Base-by-base conservation (phyloP, 1,139 yeast genomes). In the Suhomyces maxii region DNA sequence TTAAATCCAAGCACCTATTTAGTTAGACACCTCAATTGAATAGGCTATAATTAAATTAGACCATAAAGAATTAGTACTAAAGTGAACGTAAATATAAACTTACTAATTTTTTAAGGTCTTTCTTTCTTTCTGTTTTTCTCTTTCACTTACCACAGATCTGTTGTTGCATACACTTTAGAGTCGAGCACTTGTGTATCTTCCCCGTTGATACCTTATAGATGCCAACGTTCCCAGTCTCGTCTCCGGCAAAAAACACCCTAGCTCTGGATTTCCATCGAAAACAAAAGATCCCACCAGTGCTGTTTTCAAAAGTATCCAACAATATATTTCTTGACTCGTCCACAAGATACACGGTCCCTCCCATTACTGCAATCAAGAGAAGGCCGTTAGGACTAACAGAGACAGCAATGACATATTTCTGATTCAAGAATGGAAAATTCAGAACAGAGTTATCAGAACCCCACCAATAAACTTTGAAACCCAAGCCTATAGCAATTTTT, bases 401-500 rank as follows among this genome's bases (percentile, higher is more conserved):
- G 1, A 86, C 78, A 42, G 87, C 79, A 0, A 90, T 79, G 0
- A 89, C 72, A 1, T 65, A 49, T 34, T 78, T 80, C 11, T 60
- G 59, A n/a, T 53, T 50, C 11, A 54, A 55, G 10, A 56, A 50
- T 14, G 59, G 51, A 6, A 69, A 53, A 28, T 57, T 54, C 32
- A 52, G 52, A 4, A 86, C 82, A 1, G 80, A 81, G 8, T 67
- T 64, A 11, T 64, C 68, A 35, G 77, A 79, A 7, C 80, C 75
- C 96, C 97, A 90, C 31, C 84, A 59, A 59, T 80, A 87, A 0
- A 83, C 86, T 7, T 76, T 69, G 2, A 69, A 59, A 0, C 83
- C 84, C 34, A 89, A 65, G 0, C 93, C 97, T 1, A 89, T 91
- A 0, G 86, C 86, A 0, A 89, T 69, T 31, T 71, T 71, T 26